Base-by-base conservation (phyloP, 2,329 filamentous ascomycete species). In the Aureobasidium sp. region DNA sequence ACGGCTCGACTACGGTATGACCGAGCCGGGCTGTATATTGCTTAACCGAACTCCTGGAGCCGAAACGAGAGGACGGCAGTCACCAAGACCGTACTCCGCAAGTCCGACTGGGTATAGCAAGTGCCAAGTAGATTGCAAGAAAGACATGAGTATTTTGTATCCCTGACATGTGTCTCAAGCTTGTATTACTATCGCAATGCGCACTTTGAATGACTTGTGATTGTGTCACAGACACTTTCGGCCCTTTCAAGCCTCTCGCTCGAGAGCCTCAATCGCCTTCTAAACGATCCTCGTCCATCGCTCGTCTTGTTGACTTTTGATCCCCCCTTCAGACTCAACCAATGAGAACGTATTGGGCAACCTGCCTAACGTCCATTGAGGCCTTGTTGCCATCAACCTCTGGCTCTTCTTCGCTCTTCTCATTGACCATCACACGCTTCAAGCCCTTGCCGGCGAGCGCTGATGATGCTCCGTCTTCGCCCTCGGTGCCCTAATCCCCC, bases 1-100 rank as follows among this genome's bases (percentile, higher is more conserved):
- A 48, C 45, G 45, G 45, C 24, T n/a, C 15, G 15, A 47, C 11
- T 3, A 48, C 7, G 29, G 29, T 31, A 29, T 27, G 48, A 31
- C 54, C 54, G 54, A 58, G 54, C 29, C 42, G 54, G 27, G 31
- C 42, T 48, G n/a, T 15, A 27, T 37, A 58, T 47, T 58, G 31
- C 54, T 48, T 19, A 48, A 58, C 54, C 54, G 54, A 37, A 58
- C 42, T 27, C 33, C 31, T 48, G 54, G 54, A 48, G 31, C 54
- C 54, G 54, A 37, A n/a, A 29, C 14, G 15, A 22, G 24, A 54
- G 22, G 5, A 29, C 50, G 35, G 50, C 49, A 27, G 33, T 49
- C 47, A 15, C 33, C 9, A 15, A 27, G n/a, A 53, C 14, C 19
- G 6, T 19, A 37, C 22, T 24, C n/a, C n/a, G 14, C 9, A 37